phyloP scores from a whole-genome alignment of 495 filamentous ascomycete genomes.

The Annulohypoxylon bovei region DNA sequence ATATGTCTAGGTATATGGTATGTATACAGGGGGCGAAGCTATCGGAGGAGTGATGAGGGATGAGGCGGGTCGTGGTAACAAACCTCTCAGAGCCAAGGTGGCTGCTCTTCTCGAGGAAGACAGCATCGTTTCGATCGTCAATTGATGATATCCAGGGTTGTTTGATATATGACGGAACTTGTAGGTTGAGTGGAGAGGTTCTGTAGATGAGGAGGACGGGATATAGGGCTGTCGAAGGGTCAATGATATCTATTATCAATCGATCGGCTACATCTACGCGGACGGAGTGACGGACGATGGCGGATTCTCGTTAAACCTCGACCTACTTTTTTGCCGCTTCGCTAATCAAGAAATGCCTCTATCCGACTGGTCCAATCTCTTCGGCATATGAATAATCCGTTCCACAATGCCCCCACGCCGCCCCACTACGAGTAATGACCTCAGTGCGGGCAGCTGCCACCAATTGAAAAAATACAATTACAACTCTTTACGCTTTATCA shows the following conservation, averaged over 20 bases:
- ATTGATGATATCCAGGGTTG: constrained; percentile 11
- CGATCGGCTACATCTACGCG: constrained; percentile 33
- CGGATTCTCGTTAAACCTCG: constrained; percentile 28
- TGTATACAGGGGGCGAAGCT: background rate
- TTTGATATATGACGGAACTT: constrained; percentile 8
- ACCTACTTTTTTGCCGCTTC: constrained; percentile 45
- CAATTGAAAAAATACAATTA: constrained; percentile 12
- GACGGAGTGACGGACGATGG: constrained; percentile 24
- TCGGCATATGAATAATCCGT: constrained; percentile 12
- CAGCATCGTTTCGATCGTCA: constrained; percentile 61
- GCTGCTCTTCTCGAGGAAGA: constrained; percentile 70
- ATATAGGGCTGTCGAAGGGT: constrained; percentile 6
- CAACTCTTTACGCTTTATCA: too few relatives aligned
- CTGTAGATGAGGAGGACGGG: background rate
- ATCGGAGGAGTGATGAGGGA: constrained; percentile 16
- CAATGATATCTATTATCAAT: constrained; percentile 34
- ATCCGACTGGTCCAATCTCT: constrained; percentile 30
- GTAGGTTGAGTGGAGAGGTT: constrained; percentile 45
- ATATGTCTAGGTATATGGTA: background rate
- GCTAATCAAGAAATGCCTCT: constrained; percentile 46
- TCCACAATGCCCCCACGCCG: background rate
- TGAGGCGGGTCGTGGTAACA: constrained; percentile 36
- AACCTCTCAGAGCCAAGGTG: constrained; percentile 77
- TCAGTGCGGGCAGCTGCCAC: constrained; percentile 5
- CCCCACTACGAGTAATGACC: constrained; percentile 15